These are phyloP conservation scores for Diaporthe velutina DNA, from an alignment of 2,329 filamentous ascomycete species.

Conservation along the genomic window DNA sequence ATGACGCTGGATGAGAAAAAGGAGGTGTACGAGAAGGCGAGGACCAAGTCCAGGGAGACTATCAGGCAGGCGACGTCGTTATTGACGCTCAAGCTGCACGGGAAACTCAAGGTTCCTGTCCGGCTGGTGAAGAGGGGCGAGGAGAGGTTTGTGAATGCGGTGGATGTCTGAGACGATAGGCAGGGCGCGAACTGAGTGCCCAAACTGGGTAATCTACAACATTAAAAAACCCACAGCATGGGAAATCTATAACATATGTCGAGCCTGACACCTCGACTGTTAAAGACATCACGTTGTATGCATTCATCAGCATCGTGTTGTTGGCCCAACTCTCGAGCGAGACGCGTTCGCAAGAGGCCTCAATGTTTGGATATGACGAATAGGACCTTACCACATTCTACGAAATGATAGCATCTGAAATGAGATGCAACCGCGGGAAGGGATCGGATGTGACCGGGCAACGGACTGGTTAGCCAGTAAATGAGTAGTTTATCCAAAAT, in stretches of 20 bases:
- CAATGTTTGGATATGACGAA: background rate
- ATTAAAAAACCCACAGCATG: too few species aligned
- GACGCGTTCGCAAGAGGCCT: background rate
- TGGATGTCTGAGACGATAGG: slow-evolving; percentile 41
- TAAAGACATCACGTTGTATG: background rate
- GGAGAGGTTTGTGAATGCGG: slow-evolving; percentile 73
- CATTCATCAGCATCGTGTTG: background rate
- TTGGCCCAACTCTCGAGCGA: background rate
- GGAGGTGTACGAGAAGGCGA: slow-evolving; percentile 72
- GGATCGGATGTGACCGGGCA: background rate
- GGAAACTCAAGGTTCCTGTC: slow-evolving; percentile 71
- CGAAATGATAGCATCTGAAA: background rate
- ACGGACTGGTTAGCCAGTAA: background rate
- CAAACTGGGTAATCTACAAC: background rate
- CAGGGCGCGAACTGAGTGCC: background rate
- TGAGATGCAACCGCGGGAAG: background rate
- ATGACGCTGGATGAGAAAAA: slow-evolving; percentile 63
- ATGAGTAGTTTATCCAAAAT: background rate
- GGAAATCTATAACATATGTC: background rate
- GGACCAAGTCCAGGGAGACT: slow-evolving; percentile 63
- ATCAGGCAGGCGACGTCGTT: slow-evolving; percentile 70
- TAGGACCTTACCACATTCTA: background rate
- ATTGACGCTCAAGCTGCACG: slow-evolving; percentile 79
- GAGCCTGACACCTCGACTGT: background rate
- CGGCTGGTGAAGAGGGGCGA: slow-evolving; percentile 76